Evolutionary conservation across 2,329 filamentous ascomycete genomes (phyloP), one percentile per base, ranked within the genome.

Genomic region (Talaromyces sp.): DNA sequence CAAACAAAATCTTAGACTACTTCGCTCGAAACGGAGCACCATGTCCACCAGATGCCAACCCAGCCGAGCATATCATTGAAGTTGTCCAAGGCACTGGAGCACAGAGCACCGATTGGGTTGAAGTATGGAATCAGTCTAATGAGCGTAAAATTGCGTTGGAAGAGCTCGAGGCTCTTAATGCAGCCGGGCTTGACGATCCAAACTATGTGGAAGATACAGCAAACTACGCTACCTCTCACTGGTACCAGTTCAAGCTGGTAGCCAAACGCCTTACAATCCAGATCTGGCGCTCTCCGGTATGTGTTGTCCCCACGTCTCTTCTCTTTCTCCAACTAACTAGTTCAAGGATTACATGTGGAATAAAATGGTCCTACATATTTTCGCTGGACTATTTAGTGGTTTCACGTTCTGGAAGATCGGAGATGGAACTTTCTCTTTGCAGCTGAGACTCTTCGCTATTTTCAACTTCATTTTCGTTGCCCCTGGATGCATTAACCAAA

Each of bases 391-490:
- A 0, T 84, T 86, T 71, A 85, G 83, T 62, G 84, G 82, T 1
- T 86, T 86, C 58, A 79, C 80, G 0, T 86, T 86, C 64, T 86
- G 82, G 82, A 80, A 78, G 67, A 76, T 86, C 22, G 82, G 81
- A 1, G 66, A 80, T 47, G 77, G 74, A 0, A 74, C 82, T 0
- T 72, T 68, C 11, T 80, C 81, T 30, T 62, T 85, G 16, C 82
- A 85, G 64, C 69, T 82, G 27, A 76, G 79, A 35, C 70, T 86
- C 2, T 86, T 86, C 60, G 81, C 82, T 9, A 73, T 86, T 43
- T 85, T 86, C 74, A 83, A 85, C 63, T 86, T 86, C 67, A 82
- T 85, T 53, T 86, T 86, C 56, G 81, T 86, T 37, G 80, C 82
- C 0, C 82, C 82, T 0, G 81, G 82, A 50, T 79, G 83, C 43